Percentiles rank a stretch among this genome's conserved stretches.
These are phyloP conservation scores for Boletellus ananas DNA, from an alignment of 768 basidiomycete genomes.

Conservation along the genomic window DNA sequence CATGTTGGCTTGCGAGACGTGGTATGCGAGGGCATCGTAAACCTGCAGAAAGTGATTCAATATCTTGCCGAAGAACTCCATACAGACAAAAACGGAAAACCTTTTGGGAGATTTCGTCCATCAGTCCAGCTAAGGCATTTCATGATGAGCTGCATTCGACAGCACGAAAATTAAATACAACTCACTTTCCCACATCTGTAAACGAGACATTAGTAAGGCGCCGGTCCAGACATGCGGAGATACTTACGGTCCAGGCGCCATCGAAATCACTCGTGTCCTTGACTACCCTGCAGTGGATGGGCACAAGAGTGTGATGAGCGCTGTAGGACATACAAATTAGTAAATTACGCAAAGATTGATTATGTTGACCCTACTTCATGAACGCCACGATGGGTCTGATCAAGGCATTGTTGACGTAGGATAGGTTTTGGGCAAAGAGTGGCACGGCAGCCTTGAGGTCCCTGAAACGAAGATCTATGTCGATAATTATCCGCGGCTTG, in stretches of 20 bases:
- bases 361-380: slow-evolving; percentile 73
- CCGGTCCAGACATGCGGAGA: not conserved
- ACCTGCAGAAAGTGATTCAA: slow-evolving; percentile 41
- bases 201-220: slow-evolving; percentile 5
- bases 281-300: slow-evolving; percentile 86
- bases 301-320: slow-evolving; percentile 89
- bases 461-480: slow-evolving; percentile 91
- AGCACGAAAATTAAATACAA: not conserved
- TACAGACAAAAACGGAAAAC: slow-evolving; percentile 32
- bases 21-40: slow-evolving; percentile 91
- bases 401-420: slow-evolving; percentile 89
- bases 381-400: slow-evolving; percentile 97
- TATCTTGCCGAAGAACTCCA: not conserved
- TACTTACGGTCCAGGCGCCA: slow-evolving; percentile 90
- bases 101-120: slow-evolving; percentile 87
- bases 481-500: slow-evolving; percentile 62
- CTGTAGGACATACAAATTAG: slow-evolving; percentile 38
- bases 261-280: slow-evolving; percentile 87
- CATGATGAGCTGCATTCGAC: slow-evolving; percentile 2
- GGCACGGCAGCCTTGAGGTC: slow-evolving; percentile 96
- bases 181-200: slow-evolving; percentile 91
- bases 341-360: not conserved
- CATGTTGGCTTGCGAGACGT: slow-evolving; percentile 88
- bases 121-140: slow-evolving; percentile 68
- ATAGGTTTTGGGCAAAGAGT: slow-evolving; percentile 82